Conservation (phyloP, 805 yeast species). For the Tetrapisispora phaffii region DNA sequence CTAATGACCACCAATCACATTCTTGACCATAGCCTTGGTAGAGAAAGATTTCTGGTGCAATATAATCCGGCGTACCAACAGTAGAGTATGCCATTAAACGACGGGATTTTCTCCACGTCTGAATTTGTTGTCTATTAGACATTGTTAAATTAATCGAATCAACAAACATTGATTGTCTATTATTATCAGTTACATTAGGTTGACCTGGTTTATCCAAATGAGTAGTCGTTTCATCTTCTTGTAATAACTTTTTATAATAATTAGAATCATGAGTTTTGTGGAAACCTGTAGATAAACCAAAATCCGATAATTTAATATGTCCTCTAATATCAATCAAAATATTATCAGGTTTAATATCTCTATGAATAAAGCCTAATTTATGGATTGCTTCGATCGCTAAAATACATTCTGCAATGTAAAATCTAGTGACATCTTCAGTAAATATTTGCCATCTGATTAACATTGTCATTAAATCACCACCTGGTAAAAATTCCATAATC, state of each 20-base stretch:
- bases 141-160: slow-evolving; percentile 93
- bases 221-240: slow-evolving; percentile 40
- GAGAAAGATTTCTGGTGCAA: slow-evolving; percentile 88
- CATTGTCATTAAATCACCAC: slow-evolving; percentile 92
- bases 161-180: slow-evolving; percentile 74
- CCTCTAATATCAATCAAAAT: slow-evolving; percentile 78
- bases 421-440: slow-evolving; percentile 85
- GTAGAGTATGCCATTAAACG: slow-evolving; percentile 92
- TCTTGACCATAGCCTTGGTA: slow-evolving; percentile 95
- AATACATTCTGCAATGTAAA: slow-evolving; percentile 93
- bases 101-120: slow-evolving; percentile 90
- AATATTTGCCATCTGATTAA: slow-evolving; percentile 88
- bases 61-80: slow-evolving; percentile 93
- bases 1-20: slow-evolving; percentile 97
- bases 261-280: slow-evolving; percentile 87
- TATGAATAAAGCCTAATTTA: slow-evolving; percentile 85
- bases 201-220: slow-evolving; percentile 32
- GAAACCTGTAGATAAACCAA: slow-evolving; percentile 85
- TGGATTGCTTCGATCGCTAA: slow-evolving; percentile 91
- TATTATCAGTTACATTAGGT: slow-evolving; percentile 24
- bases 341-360: slow-evolving; percentile 97
- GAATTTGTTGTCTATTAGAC: slow-evolving; percentile 90
- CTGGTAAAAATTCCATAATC: slow-evolving; percentile 92
- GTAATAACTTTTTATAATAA: slow-evolving; percentile 74
- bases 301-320: slow-evolving; percentile 73